These are phyloP conservation scores for Perilla frutescens DNA, from an alignment of 257 asterid species.

Conservation along the genomic window DNA sequence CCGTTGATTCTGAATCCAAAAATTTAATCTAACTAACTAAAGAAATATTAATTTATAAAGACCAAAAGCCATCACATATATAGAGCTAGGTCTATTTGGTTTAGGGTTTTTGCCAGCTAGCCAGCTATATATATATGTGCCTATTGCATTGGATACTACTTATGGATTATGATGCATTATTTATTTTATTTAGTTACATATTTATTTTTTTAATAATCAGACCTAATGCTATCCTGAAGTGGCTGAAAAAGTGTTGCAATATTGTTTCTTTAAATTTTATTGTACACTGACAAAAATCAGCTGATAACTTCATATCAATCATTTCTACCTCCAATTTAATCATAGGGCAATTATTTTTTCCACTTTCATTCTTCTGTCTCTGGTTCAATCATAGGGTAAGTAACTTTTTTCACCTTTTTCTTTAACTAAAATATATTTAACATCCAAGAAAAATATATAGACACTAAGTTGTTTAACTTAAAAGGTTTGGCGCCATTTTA, in stretches of 20 bases:
- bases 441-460: too few relatives aligned
- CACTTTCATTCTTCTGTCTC: neutral
- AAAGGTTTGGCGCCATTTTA: too few relatives aligned
- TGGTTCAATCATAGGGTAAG: conserved; percentile 36
- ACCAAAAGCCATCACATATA: conserved; percentile 2
- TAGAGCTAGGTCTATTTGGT: neutral
- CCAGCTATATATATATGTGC: conserved; percentile 21
- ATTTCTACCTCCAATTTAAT: conserved; percentile 30
- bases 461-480: too few relatives aligned
- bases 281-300: conserved; percentile 19
- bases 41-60: neutral
- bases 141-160: conserved; percentile 36
- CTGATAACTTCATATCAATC: conserved; percentile 21
- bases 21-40: too few relatives aligned
- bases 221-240: conserved; percentile 14
- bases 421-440: neutral
- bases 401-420: neutral
- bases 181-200: neutral
- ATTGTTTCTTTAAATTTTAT: conserved; percentile 15
- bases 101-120: conserved; percentile 1
- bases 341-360: conserved; percentile 35
- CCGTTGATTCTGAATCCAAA: too few relatives aligned
- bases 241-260: conserved; percentile 25
- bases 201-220: neutral
- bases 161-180: too few relatives aligned